Evolutionary conservation across 345 rosid genomes (phyloP).

Genomic region (Aurinia saxatilis): DNA sequence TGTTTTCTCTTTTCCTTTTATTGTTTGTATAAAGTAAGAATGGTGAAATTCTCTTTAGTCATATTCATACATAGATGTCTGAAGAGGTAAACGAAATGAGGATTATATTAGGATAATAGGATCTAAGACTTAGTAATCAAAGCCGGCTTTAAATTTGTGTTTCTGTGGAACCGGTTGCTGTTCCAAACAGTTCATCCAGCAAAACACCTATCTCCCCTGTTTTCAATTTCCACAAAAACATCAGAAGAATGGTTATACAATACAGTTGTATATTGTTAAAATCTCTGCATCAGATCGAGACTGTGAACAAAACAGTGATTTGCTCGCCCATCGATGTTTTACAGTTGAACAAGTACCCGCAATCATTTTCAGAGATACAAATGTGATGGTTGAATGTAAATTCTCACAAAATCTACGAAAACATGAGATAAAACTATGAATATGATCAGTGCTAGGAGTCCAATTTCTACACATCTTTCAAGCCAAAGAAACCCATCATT

Average conservation of each 20-base stretch:
- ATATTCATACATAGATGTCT: too few species aligned
- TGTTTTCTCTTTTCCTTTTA: too few species aligned
- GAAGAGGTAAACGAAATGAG: too few species aligned
- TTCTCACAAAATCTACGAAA: background rate
- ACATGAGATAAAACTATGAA: constrained; percentile 78
- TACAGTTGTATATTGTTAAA: constrained; percentile 58
- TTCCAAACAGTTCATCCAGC: constrained; percentile 59
- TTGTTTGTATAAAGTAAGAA: too few species aligned
- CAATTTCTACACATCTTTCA: constrained; percentile 73
- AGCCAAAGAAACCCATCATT: too few species aligned
- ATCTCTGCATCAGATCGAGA: constrained; percentile 60
- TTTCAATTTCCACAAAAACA: background rate
- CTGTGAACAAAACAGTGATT: constrained; percentile 51
- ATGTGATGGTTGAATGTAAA: background rate
- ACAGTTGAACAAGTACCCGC: constrained; percentile 31
- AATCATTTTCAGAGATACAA: background rate
- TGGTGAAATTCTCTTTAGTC: too few species aligned
- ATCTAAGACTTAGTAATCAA: too few species aligned
- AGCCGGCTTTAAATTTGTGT: too few species aligned
- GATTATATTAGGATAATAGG: too few species aligned
- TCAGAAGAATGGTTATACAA: too few species aligned
- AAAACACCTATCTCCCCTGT: constrained; percentile 69
- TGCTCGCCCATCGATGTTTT: constrained; percentile 36
- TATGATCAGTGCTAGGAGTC: constrained; percentile 66
- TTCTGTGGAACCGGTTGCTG: too few species aligned